phyloP scores from a whole-genome alignment of 345 rosid genomes.

The Lumnitzera littorea region DNA sequence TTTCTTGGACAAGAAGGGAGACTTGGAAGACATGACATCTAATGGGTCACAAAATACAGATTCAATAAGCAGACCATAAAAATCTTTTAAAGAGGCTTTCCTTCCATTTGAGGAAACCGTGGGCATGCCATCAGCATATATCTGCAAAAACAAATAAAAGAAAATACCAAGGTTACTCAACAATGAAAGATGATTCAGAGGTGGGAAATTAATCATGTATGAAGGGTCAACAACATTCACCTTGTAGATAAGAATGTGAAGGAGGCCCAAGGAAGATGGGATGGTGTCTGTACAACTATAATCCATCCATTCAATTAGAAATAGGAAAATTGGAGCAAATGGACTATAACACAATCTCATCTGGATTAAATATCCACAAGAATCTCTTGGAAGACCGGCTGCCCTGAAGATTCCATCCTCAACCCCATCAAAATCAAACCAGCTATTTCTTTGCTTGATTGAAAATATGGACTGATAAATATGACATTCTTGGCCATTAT shows the following conservation, averaged over 20 bases:
- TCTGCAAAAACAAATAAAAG: conserved; percentile 21
- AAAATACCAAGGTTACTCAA: conserved; percentile 5
- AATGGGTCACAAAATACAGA: not conserved
- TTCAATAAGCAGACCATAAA: conserved; percentile 43
- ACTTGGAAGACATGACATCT: not conserved
- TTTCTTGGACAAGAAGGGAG: not conserved
- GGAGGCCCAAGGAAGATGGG: conserved; percentile 49
- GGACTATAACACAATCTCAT: conserved; percentile 61
- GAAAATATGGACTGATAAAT: no score
- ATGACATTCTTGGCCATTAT: no score
- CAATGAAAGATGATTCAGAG: not conserved
- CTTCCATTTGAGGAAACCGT: conserved; percentile 42
- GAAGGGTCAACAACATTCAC: conserved; percentile 12
- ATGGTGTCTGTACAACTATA: conserved; percentile 51
- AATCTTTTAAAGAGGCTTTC: conserved; percentile 54
- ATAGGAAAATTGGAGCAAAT: conserved; percentile 46
- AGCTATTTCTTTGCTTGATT: not conserved
- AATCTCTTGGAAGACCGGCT: conserved; percentile 46
- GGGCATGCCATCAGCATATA: conserved; percentile 56
- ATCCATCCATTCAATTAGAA: conserved; percentile 64
- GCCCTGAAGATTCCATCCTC: conserved; percentile 35
- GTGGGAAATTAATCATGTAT: no score
- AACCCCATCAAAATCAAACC: conserved; percentile 6
- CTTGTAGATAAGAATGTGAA: conserved; percentile 52
- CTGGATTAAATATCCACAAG: conserved; percentile 37